phyloP scores from a whole-genome alignment of 345 rosid genomes.

The Citrus trifoliata region DNA sequence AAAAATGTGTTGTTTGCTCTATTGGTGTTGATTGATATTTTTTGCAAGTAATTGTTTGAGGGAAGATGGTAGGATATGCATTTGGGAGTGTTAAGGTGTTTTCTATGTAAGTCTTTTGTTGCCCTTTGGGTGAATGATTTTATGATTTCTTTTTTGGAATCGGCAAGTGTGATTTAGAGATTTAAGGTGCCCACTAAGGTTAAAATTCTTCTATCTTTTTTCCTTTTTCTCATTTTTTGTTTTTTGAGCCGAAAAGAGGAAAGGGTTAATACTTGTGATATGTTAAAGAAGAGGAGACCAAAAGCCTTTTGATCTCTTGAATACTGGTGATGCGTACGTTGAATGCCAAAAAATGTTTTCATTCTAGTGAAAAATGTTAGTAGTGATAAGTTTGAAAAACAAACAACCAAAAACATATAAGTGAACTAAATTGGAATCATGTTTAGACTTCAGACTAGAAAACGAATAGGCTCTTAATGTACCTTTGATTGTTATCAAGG shows the following conservation, averaged over 20 bases:
- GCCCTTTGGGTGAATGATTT: neutral
- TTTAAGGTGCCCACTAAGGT: neutral
- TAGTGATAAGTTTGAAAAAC: neutral
- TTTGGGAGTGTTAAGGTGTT: neutral
- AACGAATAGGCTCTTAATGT: neutral
- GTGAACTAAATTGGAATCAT: neutral
- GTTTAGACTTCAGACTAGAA: neutral
- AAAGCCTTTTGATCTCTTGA: neutral
- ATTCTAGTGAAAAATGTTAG: neutral
- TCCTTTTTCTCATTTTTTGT: no score
- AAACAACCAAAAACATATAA: neutral
- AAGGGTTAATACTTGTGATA: neutral
- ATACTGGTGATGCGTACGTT: neutral
- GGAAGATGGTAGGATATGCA: neutral
- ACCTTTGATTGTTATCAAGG: neutral
- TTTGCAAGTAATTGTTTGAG: neutral
- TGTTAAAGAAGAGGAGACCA: neutral
- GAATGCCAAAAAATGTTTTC: neutral
- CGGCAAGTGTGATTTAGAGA: neutral
- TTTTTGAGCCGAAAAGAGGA: no score
- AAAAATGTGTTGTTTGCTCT: neutral
- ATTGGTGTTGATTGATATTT: neutral
- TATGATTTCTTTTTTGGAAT: neutral
- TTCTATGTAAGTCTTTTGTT: neutral
- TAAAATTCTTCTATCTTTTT: no score